phyloP scores from a whole-genome alignment of 805 yeast species.

The Metschnikowia cerradonensis region DNA sequence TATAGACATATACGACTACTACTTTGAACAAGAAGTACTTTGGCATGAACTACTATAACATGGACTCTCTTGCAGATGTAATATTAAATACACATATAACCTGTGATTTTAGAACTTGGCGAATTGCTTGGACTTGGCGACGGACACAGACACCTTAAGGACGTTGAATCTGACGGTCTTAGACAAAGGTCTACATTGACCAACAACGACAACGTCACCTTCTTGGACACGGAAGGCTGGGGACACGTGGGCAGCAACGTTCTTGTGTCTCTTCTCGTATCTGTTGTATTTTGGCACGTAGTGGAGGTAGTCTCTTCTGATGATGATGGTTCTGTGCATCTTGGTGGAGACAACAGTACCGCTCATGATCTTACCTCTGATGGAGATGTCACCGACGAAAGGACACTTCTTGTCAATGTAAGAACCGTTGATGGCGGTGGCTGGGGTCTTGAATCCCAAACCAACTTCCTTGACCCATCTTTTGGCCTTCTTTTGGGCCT shows the following conservation, averaged over 20 bases:
- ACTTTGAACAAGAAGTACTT: too few relatives aligned
- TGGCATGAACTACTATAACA: too few relatives aligned
- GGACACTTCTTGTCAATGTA: slow-evolving; percentile 99
- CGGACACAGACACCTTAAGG: slow-evolving; percentile 86
- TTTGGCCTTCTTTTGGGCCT: slow-evolving; percentile 98
- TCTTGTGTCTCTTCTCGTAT: slow-evolving; percentile 99
- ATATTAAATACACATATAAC: slow-evolving; percentile 17
- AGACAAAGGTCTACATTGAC: slow-evolving; percentile 99
- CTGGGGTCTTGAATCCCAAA: slow-evolving; percentile 99
- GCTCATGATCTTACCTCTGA: slow-evolving; percentile 99
- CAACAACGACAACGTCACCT: slow-evolving; percentile 99
- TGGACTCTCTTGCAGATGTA: slow-evolving; percentile 16
- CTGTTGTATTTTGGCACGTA: slow-evolving; percentile 99
- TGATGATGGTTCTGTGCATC: slow-evolving; percentile 99
- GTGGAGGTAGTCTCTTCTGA: slow-evolving; percentile 99
- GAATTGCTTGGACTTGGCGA: slow-evolving; percentile 91
- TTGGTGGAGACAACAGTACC: slow-evolving; percentile 99
- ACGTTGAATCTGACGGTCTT: slow-evolving; percentile 99
- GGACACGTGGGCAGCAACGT: slow-evolving; percentile 98
- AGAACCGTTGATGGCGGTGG: slow-evolving; percentile 95
- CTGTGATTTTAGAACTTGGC: slow-evolving; percentile 74
- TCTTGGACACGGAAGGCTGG: slow-evolving; percentile 99
- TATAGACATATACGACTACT: too few relatives aligned
- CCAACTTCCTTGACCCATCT: slow-evolving; percentile 99
- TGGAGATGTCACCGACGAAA: slow-evolving; percentile 92